Evolutionary conservation across 805 yeast genomes (phyloP).

Genomic region (Sugiyamaella marilandica): DNA sequence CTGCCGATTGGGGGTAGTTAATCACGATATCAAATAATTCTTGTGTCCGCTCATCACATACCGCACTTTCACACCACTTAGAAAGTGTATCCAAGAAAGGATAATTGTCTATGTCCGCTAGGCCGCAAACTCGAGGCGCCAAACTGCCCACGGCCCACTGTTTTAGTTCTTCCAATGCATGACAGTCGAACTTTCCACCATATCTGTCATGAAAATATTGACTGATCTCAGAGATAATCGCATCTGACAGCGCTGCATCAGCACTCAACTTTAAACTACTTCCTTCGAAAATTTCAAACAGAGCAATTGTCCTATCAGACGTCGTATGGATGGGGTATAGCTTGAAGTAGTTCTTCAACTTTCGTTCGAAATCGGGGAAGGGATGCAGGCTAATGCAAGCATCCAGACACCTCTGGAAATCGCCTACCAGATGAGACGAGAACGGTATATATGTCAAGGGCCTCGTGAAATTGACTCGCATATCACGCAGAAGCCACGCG

Average conservation of each 20-base stretch:
- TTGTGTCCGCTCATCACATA: slow-evolving; percentile 42
- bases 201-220: slow-evolving; percentile 12
- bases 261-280: slow-evolving; percentile 24
- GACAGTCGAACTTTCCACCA: slow-evolving; percentile 13
- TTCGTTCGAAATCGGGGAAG: slow-evolving; percentile 4
- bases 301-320: background rate
- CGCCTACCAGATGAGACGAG: background rate
- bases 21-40: slow-evolving; percentile 59
- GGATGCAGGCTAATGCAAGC: slow-evolving; percentile 22
- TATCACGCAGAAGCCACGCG: slow-evolving; percentile 11
- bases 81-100: background rate
- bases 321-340: slow-evolving; percentile 10
- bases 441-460: slow-evolving; percentile 12
- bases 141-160: slow-evolving; percentile 14
- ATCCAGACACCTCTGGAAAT: slow-evolving; percentile 18
- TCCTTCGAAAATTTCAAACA: slow-evolving; percentile 8
- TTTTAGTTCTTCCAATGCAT: slow-evolving; percentile 9
- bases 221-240: slow-evolving; percentile 17
- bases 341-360: slow-evolving; percentile 11
- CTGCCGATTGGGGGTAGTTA: slow-evolving; percentile 47
- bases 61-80: slow-evolving; percentile 10
- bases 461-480: slow-evolving; percentile 12
- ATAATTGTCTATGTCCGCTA: background rate
- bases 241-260: slow-evolving; percentile 18
- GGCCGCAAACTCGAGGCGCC: background rate